Evolutionary conservation across 768 basidiomycete genomes (phyloP).

Genomic region (Russula earlei): DNA sequence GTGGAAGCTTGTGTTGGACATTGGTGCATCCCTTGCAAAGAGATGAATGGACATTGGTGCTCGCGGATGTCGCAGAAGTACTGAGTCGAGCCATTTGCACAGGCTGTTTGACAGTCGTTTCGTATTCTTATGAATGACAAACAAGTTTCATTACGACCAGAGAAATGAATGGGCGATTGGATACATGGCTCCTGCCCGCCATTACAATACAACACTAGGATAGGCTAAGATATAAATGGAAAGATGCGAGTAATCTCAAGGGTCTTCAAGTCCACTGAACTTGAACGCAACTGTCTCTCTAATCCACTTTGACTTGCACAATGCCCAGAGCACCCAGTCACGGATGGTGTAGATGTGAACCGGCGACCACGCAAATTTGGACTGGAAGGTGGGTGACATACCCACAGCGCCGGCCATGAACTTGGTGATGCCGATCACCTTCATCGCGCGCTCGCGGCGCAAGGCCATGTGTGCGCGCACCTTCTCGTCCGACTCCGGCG

Average conservation of each 20-base stretch:
- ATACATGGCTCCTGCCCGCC: no score
- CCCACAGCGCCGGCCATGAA: conserved; percentile 24
- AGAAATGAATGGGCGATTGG: no score
- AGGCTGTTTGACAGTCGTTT: neutral
- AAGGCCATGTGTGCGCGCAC: conserved; percentile 29
- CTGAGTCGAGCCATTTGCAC: neutral
- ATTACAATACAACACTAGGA: no score
- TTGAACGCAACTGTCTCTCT: no score
- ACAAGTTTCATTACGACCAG: no score
- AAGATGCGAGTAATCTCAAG: neutral
- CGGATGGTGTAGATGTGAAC: no score
- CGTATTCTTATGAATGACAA: no score
- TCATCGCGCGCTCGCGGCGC: conserved; percentile 34
- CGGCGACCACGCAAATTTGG: conserved; percentile 14
- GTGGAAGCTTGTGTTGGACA: conserved; percentile 46
- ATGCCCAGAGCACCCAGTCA: no score
- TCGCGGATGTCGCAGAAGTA: neutral
- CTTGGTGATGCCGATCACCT: conserved; percentile 36
- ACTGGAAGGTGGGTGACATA: conserved; percentile 24
- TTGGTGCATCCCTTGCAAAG: conserved; percentile 47
- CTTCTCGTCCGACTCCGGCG: conserved; percentile 24
- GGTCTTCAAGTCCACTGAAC: neutral
- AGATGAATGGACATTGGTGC: conserved; percentile 15
- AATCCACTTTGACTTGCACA: no score
- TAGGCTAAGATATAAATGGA: neutral